Conservation (phyloP, 2,329 filamentous ascomycete genomes). For the Trichoderma sp. region DNA sequence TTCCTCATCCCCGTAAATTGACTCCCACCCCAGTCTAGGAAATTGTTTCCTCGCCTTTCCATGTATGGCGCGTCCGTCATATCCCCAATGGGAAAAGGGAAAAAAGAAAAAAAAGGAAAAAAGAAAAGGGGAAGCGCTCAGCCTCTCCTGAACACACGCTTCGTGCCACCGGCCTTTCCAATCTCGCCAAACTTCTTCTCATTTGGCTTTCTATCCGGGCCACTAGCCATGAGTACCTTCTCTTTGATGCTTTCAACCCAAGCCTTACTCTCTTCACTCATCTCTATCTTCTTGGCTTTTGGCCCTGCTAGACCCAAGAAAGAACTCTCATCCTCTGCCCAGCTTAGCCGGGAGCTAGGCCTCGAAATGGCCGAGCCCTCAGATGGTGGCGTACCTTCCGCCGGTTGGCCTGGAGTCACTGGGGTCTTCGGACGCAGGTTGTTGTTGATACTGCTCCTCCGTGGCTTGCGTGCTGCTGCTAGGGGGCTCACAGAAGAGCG, state of each 20-base stretch:
- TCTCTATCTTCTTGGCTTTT: slow-evolving; percentile 60
- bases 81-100: background rate
- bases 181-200: slow-evolving; percentile 61
- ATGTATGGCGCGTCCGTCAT: background rate
- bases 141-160: slow-evolving; percentile 62
- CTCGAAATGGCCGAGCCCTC: slow-evolving; percentile 46
- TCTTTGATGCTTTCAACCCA: slow-evolving; percentile 85
- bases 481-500: slow-evolving; percentile 46
- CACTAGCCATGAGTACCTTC: slow-evolving; percentile 69
- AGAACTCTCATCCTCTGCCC: slow-evolving; percentile 58
- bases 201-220: slow-evolving; percentile 43
- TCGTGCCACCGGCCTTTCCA: slow-evolving; percentile 69
- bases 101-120: background rate
- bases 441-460: slow-evolving; percentile 40
- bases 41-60: slow-evolving; percentile 3
- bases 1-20: slow-evolving; percentile 8
- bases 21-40: background rate
- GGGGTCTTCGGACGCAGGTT: slow-evolving; percentile 43
- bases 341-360: slow-evolving; percentile 53
- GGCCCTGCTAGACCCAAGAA: slow-evolving; percentile 69
- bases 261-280: slow-evolving; percentile 68
- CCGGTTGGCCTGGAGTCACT: slow-evolving; percentile 30
- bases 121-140: background rate
- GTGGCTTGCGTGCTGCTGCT: slow-evolving; percentile 50
- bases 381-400: slow-evolving; percentile 43